phyloP scores from a whole-genome alignment of 108 stramenopile genomes.

The Skeletonema grethae region DNA sequence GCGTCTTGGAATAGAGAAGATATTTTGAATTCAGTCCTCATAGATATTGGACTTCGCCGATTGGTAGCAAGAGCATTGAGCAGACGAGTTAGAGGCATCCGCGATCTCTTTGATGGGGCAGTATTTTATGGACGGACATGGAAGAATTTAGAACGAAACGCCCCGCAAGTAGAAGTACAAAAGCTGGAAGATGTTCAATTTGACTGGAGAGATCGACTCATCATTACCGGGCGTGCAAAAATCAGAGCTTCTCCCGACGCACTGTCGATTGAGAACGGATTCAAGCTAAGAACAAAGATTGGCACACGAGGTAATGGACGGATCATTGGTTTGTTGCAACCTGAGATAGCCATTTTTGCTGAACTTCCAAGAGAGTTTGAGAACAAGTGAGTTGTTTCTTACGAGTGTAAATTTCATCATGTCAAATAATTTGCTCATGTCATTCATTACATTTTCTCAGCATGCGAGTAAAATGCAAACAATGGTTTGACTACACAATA shows the following conservation, averaged over 20 bases:
- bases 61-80: slow-evolving; percentile 77
- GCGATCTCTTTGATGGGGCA: slow-evolving; percentile 87
- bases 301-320: slow-evolving; percentile 77
- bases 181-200: slow-evolving; percentile 82
- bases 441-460: slow-evolving; percentile 19
- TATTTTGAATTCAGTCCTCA: slow-evolving; percentile 73
- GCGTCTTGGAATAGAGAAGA: slow-evolving; percentile 84
- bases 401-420: not conserved
- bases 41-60: slow-evolving; percentile 75
- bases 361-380: slow-evolving; percentile 81
- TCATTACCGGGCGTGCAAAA: slow-evolving; percentile 80
- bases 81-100: slow-evolving; percentile 67
- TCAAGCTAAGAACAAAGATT: slow-evolving; percentile 84
- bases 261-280: slow-evolving; percentile 74
- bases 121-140: slow-evolving; percentile 80
- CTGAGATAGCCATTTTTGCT: slow-evolving; percentile 79
- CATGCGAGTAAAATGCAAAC: slow-evolving; percentile 23
- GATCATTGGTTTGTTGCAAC: slow-evolving; percentile 69
- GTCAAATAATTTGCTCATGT: slow-evolving; percentile 10
- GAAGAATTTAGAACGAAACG: slow-evolving; percentile 65
- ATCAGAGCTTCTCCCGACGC: slow-evolving; percentile 62
- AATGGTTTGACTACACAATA: slow-evolving; percentile 44
- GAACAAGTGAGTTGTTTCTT: slow-evolving; percentile 53
- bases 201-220: slow-evolving; percentile 64
- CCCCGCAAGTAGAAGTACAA: slow-evolving; percentile 79